Percentiles rank a stretch among this genome's conserved stretches.
Conservation (phyloP, 176 grass and related monocot species). For the Oryza brachyantha region DNA sequence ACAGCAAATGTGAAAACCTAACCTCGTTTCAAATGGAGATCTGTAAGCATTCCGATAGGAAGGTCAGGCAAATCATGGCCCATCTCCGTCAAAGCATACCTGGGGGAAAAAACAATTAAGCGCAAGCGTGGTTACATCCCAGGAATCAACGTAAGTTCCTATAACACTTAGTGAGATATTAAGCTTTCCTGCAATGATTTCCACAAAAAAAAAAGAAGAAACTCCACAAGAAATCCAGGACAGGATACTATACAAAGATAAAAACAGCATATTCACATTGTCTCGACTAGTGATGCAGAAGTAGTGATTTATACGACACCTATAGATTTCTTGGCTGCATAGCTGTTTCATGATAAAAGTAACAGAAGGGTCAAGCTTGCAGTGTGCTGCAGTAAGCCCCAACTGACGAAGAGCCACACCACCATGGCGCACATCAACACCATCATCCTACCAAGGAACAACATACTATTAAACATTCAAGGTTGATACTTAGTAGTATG, state of each 20-base stretch:
- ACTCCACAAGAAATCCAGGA: too few relatives aligned
- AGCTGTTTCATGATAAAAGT: slow-evolving; percentile 65
- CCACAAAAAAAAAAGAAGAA: too few relatives aligned
- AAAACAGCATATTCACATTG: background rate
- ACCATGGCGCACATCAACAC: slow-evolving; percentile 62
- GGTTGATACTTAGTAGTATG: background rate
- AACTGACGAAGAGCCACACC: slow-evolving; percentile 48
- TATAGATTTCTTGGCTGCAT: slow-evolving; percentile 90
- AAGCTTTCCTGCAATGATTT: background rate
- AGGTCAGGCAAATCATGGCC: slow-evolving; percentile 57
- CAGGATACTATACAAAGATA: background rate
- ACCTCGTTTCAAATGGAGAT: slow-evolving; percentile 79
- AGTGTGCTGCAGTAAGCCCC: slow-evolving; percentile 54
- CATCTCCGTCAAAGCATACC: slow-evolving; percentile 89
- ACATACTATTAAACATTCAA: background rate
- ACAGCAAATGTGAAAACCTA: slow-evolving; percentile 3
- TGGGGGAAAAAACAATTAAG: slow-evolving; percentile 18
- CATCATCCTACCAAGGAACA: slow-evolving; percentile 46
- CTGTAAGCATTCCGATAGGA: slow-evolving; percentile 71
- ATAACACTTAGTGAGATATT: background rate
- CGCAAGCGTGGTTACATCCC: background rate
- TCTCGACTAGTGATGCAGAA: background rate
- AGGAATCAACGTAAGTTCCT: background rate
- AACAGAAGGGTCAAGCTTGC: slow-evolving; percentile 65
- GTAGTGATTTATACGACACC: slow-evolving; percentile 11